Percentiles rank a stretch among this genome's conserved stretches.
These are phyloP conservation scores for Penicillium sp. DNA, from an alignment of 2,329 filamentous ascomycete genomes.

Conservation along the genomic window DNA sequence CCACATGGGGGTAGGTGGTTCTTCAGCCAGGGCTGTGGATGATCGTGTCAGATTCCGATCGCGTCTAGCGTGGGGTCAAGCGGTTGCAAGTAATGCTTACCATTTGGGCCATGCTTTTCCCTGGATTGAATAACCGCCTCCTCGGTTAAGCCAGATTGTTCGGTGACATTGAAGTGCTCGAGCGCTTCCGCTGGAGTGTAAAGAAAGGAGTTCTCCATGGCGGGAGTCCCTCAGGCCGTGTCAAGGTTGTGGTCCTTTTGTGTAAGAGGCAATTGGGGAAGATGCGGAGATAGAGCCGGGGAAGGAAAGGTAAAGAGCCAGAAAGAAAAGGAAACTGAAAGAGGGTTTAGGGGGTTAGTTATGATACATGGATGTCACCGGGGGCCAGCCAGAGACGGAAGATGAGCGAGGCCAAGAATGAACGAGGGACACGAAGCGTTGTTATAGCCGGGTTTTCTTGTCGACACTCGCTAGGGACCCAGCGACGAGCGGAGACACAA, in stretches of 20 bases:
- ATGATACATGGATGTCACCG: slow-evolving; percentile 17
- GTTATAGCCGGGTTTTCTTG: slow-evolving; percentile 5
- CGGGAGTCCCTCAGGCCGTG: slow-evolving; percentile 9
- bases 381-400: slow-evolving; percentile 14
- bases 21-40: slow-evolving; percentile 70
- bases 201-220: slow-evolving; percentile 58
- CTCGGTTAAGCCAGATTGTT: slow-evolving; percentile 53
- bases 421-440: slow-evolving; percentile 11
- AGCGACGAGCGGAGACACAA: slow-evolving; percentile 26
- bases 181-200: slow-evolving; percentile 53
- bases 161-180: slow-evolving; percentile 54
- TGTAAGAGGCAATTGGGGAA: slow-evolving; percentile 1
- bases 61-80: neutral
- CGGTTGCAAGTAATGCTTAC: slow-evolving; percentile 38
- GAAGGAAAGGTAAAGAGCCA: slow-evolving; percentile 15
- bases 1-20: slow-evolving; percentile 94
- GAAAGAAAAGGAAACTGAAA: slow-evolving; percentile 12
- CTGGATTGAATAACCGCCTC: slow-evolving; percentile 50
- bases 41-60: slow-evolving; percentile 18
- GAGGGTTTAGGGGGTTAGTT: slow-evolving; percentile 8
- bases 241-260: neutral
- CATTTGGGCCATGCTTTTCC: slow-evolving; percentile 57
- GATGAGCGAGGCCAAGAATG: slow-evolving; percentile 8
- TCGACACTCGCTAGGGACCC: slow-evolving; percentile 11
- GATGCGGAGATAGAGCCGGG: slow-evolving; percentile 19